A percentile compares a stretch with the other conserved stretches of the same genome.
Evolutionary conservation across 257 asterid genomes (phyloP).

Genomic region (Solanum chilense): DNA sequence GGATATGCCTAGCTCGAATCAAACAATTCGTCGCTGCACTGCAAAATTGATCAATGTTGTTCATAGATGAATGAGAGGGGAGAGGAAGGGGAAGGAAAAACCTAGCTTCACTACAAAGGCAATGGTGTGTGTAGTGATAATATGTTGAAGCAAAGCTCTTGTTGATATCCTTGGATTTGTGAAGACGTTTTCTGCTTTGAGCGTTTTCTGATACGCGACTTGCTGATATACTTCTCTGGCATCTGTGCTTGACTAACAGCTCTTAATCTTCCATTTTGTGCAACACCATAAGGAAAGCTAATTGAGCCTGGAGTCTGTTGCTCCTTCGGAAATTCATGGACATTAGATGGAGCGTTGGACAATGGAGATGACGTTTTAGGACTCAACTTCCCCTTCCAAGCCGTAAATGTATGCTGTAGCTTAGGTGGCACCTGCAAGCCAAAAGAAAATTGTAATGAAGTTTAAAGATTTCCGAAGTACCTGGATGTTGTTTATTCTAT

Average conservation of each 20-base stretch:
- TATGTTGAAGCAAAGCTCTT: slow-evolving; percentile 30
- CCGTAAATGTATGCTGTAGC: slow-evolving; percentile 36
- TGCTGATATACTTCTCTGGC: slow-evolving; percentile 9
- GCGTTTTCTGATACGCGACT: slow-evolving; percentile 10
- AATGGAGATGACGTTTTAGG: slow-evolving; percentile 6
- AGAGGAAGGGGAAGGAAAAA: background rate
- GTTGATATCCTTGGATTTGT: slow-evolving; percentile 12
- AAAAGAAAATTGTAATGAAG: background rate
- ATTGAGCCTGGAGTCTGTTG: slow-evolving; percentile 12
- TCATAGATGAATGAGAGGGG: background rate
- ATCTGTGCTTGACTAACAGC: slow-evolving; percentile 9
- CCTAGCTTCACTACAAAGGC: background rate
- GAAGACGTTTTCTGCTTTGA: slow-evolving; percentile 19
- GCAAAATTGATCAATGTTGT: slow-evolving; percentile 21
- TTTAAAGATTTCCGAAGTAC: background rate
- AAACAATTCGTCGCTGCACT: slow-evolving; percentile 11
- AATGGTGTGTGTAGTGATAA: slow-evolving; percentile 55
- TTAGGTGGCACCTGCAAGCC: slow-evolving; percentile 46
- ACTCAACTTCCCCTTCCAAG: slow-evolving; percentile 32
- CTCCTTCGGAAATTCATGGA: slow-evolving; percentile 2
- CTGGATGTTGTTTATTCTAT: background rate
- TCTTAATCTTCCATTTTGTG: slow-evolving; percentile 35
- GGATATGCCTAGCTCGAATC: slow-evolving; percentile 7
- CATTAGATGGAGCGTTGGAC: background rate
- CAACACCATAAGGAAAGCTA: slow-evolving; percentile 19